Percentiles rank a stretch among this genome's conserved stretches.
Evolutionary conservation across 495 filamentous ascomycete species (phyloP).

Genomic region (Lasiosphaeris hirsuta): DNA sequence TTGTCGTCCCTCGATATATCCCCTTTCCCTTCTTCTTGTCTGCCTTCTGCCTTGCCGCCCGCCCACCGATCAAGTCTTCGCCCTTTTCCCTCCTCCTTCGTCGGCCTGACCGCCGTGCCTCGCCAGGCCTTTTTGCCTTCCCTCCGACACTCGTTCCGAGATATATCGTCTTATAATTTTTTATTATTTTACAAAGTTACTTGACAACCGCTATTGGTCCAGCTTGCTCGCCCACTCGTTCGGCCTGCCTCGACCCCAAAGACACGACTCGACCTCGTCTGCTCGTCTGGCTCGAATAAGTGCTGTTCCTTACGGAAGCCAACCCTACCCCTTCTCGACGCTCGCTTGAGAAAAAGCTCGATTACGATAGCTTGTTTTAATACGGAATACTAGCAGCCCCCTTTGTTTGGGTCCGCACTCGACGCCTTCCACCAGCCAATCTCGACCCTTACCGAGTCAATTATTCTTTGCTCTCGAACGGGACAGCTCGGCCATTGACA

Average conservation of each 20-base stretch:
- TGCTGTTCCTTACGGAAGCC: conserved; percentile 4
- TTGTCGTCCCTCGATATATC: conserved; percentile 18
- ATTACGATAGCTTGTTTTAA: conserved; percentile 28
- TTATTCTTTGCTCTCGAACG: conserved; percentile 19
- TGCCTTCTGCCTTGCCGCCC: conserved; percentile 7
- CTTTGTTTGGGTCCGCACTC: conserved; percentile 21
- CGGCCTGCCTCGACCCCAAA: not conserved
- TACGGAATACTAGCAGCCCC: conserved; percentile 15
- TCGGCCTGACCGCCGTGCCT: not conserved
- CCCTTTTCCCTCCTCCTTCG: conserved; percentile 8
- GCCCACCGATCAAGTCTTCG: not conserved
- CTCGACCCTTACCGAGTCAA: conserved; percentile 14
- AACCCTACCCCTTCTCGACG: conserved; percentile 25
- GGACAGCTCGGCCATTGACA: conserved; percentile 6
- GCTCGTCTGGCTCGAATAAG: not conserved
- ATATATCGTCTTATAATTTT: conserved; percentile 22
- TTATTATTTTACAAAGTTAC: conserved; percentile 3
- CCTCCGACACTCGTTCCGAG: conserved; percentile 25
- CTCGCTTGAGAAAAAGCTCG: conserved; percentile 23
- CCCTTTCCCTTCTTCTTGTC: conserved; percentile 13
- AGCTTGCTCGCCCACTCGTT: conserved; percentile 2
- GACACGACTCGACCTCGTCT: not conserved
- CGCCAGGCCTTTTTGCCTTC: conserved; percentile 5
- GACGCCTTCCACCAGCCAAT: conserved; percentile 15
- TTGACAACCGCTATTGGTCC: conserved; percentile 5